Percentiles rank a stretch among this genome's conserved stretches.
These are phyloP conservation scores for Oldenlandia corymbosa DNA, from an alignment of 257 asterid genomes.

Conservation along the genomic window DNA sequence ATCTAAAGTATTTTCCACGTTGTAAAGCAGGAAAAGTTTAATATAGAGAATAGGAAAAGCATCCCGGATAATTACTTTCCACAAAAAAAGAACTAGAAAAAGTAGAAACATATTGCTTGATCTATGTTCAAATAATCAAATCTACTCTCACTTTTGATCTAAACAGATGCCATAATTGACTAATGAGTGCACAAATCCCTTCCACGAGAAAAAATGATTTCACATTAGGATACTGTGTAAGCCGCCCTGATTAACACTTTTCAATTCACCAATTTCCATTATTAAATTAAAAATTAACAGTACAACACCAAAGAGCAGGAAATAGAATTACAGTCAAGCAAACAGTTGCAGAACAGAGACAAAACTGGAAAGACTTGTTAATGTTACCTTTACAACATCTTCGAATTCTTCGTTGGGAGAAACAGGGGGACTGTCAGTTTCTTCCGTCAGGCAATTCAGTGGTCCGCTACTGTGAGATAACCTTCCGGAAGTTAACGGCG, in stretches of 20 bases:
- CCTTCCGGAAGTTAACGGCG: slow-evolving; percentile 96
- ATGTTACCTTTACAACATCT: slow-evolving; percentile 78
- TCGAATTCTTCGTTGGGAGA: slow-evolving; percentile 91
- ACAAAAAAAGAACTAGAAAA: slow-evolving; percentile 20
- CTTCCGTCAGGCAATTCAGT: slow-evolving; percentile 71
- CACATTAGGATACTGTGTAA: slow-evolving; percentile 1
- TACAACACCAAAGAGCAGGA: too few relatives aligned
- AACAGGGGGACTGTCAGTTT: slow-evolving; percentile 78
- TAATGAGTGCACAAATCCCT: slow-evolving; percentile 29
- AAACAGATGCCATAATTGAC: slow-evolving; percentile 49
- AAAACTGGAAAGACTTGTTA: neutral
- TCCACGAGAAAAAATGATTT: neutral
- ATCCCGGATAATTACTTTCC: slow-evolving; percentile 26
- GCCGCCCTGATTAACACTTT: neutral
- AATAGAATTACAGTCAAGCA: too few relatives aligned
- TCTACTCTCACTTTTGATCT: slow-evolving; percentile 21
- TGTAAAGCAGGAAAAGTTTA: slow-evolving; percentile 51
- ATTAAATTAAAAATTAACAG: too few relatives aligned
- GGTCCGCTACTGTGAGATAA: slow-evolving; percentile 98
- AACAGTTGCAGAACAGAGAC: neutral
- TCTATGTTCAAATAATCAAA: neutral
- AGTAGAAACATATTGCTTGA: slow-evolving; percentile 7
- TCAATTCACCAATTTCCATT: too few relatives aligned
- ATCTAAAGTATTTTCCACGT: slow-evolving; percentile 37
- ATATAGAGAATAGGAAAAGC: slow-evolving; percentile 60